Evolutionary conservation across 1,139 yeast species (phyloP).

Genomic region (Meyerozyma athensensis): DNA sequence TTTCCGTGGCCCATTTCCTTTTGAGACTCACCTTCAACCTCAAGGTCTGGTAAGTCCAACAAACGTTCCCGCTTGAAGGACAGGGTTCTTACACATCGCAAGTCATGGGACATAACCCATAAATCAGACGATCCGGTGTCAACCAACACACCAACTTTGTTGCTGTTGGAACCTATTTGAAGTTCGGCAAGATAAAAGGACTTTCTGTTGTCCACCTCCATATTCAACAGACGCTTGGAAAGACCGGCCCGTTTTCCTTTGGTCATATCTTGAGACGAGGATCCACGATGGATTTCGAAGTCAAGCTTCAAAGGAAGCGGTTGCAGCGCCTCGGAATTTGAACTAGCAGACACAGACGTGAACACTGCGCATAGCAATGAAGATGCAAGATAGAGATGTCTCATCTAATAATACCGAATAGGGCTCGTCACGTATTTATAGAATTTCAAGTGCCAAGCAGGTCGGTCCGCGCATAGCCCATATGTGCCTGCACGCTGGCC

Average conservation of each 20-base stretch:
- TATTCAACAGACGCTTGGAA: slow-evolving; percentile 19
- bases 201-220: slow-evolving; percentile 38
- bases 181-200: slow-evolving; percentile 48
- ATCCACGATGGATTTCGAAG: slow-evolving; percentile 26
- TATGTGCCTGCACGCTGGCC: too few species aligned
- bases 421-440: slow-evolving; percentile 4
- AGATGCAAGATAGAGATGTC: too few species aligned
- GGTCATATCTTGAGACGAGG: slow-evolving; percentile 15
- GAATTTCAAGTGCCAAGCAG: too few species aligned
- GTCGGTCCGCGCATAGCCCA: too few species aligned
- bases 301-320: slow-evolving; percentile 16
- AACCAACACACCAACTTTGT: slow-evolving; percentile 29
- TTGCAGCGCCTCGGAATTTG: too few species aligned
- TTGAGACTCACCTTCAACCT: neutral
- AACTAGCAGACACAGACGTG: too few species aligned
- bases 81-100: slow-evolving; percentile 16
- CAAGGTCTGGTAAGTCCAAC: neutral
- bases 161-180: slow-evolving; percentile 29
- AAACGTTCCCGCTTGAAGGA: neutral
- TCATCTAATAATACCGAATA: too few species aligned
- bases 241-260: slow-evolving; percentile 9
- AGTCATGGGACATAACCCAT: slow-evolving; percentile 38
- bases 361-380: too few species aligned
- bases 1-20: neutral
- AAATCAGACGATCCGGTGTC: slow-evolving; percentile 48